Percentiles rank a stretch among this genome's conserved stretches.
phyloP scores from a whole-genome alignment of 257 asterid species.

The Nicotiana otophora region DNA sequence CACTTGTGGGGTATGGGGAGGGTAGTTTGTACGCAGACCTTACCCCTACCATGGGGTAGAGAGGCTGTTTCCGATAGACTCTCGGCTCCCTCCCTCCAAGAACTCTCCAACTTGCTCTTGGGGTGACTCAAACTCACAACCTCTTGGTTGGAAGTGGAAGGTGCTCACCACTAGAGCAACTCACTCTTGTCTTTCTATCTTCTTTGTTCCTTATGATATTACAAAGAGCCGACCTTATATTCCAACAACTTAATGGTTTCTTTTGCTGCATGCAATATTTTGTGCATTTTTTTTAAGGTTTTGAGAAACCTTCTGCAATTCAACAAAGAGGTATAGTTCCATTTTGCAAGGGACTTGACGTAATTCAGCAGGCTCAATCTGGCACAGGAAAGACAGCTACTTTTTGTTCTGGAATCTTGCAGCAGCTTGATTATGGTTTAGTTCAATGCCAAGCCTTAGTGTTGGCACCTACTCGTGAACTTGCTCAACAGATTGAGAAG shows the following conservation, averaged over 20 bases:
- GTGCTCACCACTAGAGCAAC: no score
- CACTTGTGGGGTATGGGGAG: no score
- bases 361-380: conserved; percentile 84
- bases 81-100: no score
- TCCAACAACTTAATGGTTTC: not conserved
- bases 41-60: no score
- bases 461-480: conserved; percentile 78
- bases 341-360: conserved; percentile 75
- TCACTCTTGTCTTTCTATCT: no score
- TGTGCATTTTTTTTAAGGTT: conserved; percentile 35
- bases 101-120: no score
- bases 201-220: not conserved
- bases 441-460: conserved; percentile 72
- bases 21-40: no score
- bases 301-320: conserved; percentile 90
- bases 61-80: no score
- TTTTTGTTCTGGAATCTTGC: conserved; percentile 77
- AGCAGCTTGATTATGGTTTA: conserved; percentile 66
- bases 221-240: not conserved
- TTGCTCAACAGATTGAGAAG: conserved; percentile 79
- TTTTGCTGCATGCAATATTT: not conserved
- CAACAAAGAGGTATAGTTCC: conserved; percentile 92
- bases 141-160: no score
- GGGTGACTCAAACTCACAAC: no score
- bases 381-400: conserved; percentile 88